Percentiles rank a stretch among this genome's conserved stretches.
Evolutionary conservation across 305 asterid genomes (phyloP).

Genomic region (Rubia peregrina): DNA sequence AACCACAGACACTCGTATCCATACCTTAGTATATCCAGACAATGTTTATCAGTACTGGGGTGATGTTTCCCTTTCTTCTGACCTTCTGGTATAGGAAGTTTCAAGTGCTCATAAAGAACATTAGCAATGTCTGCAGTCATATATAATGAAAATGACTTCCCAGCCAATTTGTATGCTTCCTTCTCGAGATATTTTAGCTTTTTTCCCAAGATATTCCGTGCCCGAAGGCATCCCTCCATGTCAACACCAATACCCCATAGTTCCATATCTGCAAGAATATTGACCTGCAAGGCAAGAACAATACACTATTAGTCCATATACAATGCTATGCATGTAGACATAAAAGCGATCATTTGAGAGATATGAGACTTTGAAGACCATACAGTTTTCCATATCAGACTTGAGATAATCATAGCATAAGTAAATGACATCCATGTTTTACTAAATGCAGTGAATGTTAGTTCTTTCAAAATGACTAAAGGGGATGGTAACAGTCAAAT

Average conservation of each 20-base stretch:
- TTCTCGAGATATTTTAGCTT: slow-evolving; percentile 74
- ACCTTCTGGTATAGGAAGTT: slow-evolving; percentile 87
- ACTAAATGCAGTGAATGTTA: not conserved
- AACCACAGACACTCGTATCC: slow-evolving; percentile 1
- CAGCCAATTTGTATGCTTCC: slow-evolving; percentile 85
- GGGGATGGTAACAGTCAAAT: not conserved
- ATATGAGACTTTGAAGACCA: not conserved
- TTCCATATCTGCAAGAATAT: slow-evolving; percentile 96
- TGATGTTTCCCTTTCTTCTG: slow-evolving; percentile 63
- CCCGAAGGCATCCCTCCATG: slow-evolving; percentile 90
- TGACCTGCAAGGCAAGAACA: slow-evolving; percentile 43
- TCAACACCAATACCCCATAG: slow-evolving; percentile 92
- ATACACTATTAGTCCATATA: slow-evolving; percentile 9
- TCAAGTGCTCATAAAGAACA: slow-evolving; percentile 80
- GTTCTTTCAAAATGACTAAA: not conserved
- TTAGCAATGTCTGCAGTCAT: slow-evolving; percentile 93
- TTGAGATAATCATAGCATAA: not conserved
- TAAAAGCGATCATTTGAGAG: not conserved
- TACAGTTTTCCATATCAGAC: not conserved
- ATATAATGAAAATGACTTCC: slow-evolving; percentile 74
- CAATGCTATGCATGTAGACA: not conserved
- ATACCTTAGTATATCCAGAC: slow-evolving; percentile 89
- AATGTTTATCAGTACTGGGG: slow-evolving; percentile 90
- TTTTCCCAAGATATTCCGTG: slow-evolving; percentile 65
- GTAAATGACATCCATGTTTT: not conserved